Percentiles rank a stretch among this genome's conserved stretches.
phyloP scores from a whole-genome alignment of 2,329 filamentous ascomycete species.

The Claviceps monticola region DNA sequence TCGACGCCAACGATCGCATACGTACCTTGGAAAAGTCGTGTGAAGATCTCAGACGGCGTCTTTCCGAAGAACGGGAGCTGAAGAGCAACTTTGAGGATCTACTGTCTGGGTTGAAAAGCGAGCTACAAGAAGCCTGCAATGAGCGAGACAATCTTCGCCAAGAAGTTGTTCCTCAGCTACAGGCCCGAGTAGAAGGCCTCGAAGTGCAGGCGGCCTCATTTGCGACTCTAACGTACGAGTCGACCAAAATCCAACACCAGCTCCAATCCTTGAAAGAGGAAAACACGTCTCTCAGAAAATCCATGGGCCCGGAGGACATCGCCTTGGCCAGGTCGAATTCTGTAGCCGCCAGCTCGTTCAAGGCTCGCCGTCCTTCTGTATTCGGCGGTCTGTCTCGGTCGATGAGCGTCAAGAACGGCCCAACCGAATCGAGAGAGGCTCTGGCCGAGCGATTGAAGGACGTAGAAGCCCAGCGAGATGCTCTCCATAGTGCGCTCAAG shows the following conservation, averaged over 20 bases:
- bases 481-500: conserved; percentile 75
- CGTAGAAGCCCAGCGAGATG: conserved; percentile 85
- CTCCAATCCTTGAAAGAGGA: conserved; percentile 55
- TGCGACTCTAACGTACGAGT: conserved; percentile 63
- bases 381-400: conserved; percentile 42
- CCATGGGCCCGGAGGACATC: conserved; percentile 10
- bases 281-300: conserved; percentile 44
- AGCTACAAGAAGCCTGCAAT: conserved; percentile 69
- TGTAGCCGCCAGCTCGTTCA: conserved; percentile 40
- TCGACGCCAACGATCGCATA: conserved; percentile 46
- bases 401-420: conserved; percentile 37
- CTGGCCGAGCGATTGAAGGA: conserved; percentile 76
- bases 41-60: conserved; percentile 68
- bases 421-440: conserved; percentile 48
- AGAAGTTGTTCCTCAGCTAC: conserved; percentile 69
- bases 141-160: conserved; percentile 88
- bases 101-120: conserved; percentile 65
- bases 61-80: conserved; percentile 71
- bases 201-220: conserved; percentile 61
- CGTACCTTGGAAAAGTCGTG: conserved; percentile 68
- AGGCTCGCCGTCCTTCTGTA: conserved; percentile 23
- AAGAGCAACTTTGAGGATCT: conserved; percentile 94
- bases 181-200: conserved; percentile 61
- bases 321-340: conserved; percentile 51
- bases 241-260: conserved; percentile 78